phyloP scores from a whole-genome alignment of 306 rosid genomes.

The Lathyrus tuberosus region DNA sequence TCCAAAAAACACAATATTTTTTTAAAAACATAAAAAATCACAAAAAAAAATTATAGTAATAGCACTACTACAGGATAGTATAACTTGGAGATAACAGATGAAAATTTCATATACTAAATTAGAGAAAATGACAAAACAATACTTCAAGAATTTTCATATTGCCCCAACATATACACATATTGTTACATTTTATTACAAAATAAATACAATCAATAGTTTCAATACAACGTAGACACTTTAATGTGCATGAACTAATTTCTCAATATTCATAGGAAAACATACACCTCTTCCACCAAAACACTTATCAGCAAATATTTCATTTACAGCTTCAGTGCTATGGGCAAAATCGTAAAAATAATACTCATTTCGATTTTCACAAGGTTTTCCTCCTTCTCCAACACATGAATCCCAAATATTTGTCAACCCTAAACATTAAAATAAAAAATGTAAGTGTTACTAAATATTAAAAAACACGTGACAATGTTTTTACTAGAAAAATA shows the following conservation, averaged over 20 bases:
- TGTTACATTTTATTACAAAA: too few relatives aligned
- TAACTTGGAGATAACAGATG: too few relatives aligned
- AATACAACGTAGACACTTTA: too few relatives aligned
- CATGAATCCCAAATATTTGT: conserved; percentile 3
- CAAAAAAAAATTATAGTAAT: too few relatives aligned
- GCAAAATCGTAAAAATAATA: conserved; percentile 2
- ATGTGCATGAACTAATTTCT: background rate
- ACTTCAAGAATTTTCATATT: too few relatives aligned
- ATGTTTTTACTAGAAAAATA: background rate
- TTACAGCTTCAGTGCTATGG: background rate
- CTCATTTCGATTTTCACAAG: conserved; percentile 9
- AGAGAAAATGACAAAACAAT: too few relatives aligned
- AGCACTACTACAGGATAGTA: too few relatives aligned
- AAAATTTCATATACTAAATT: too few relatives aligned
- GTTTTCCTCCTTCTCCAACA: conserved; percentile 8
- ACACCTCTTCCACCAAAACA: background rate
- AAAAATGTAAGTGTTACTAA: background rate
- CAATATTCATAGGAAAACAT: conserved; percentile 12
- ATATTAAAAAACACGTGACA: background rate
- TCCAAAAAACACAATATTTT: too few relatives aligned
- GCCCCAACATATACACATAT: too few relatives aligned
- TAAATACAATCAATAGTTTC: too few relatives aligned
- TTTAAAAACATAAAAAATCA: too few relatives aligned
- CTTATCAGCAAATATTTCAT: background rate
- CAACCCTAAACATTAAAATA: background rate